phyloP scores from a whole-genome alignment of 441 rosid species.

The Brassica hybrid region DNA sequence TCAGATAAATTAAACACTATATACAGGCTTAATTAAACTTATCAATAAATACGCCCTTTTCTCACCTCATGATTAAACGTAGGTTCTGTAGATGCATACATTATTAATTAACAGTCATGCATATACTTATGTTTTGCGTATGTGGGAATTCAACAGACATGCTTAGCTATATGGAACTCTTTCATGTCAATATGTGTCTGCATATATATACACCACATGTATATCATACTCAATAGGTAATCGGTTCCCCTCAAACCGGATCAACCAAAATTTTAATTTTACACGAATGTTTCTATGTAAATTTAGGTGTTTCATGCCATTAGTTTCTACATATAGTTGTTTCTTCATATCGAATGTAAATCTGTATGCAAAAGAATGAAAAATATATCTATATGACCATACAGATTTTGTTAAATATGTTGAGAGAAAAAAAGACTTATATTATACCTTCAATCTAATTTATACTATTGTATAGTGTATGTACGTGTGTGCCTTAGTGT shows the following conservation, averaged over 20 bases:
- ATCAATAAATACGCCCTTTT: neutral
- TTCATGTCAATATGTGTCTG: neutral
- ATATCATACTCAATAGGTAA: conserved; percentile 13
- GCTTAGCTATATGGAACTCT: conserved; percentile 9
- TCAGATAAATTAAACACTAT: neutral
- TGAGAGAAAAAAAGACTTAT: neutral
- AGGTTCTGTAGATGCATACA: neutral
- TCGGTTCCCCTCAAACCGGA: neutral
- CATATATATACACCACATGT: neutral
- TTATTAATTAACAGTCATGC: neutral
- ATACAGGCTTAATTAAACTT: neutral
- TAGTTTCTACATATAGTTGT: neutral
- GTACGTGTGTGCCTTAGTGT: neutral
- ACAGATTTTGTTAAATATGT: neutral
- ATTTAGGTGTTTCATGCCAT: conserved; percentile 4
- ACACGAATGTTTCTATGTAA: neutral
- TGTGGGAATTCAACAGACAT: conserved; percentile 1
- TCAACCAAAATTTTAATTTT: neutral
- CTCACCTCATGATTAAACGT: conserved; percentile 11
- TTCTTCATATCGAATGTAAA: neutral
- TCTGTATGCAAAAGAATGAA: neutral
- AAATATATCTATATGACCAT: neutral
- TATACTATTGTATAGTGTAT: neutral
- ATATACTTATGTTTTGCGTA: neutral
- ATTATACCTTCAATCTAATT: conserved; percentile 3